Evolutionary conservation across 2,329 filamentous ascomycete genomes (phyloP).

Genomic region (Epichloe sp.): DNA sequence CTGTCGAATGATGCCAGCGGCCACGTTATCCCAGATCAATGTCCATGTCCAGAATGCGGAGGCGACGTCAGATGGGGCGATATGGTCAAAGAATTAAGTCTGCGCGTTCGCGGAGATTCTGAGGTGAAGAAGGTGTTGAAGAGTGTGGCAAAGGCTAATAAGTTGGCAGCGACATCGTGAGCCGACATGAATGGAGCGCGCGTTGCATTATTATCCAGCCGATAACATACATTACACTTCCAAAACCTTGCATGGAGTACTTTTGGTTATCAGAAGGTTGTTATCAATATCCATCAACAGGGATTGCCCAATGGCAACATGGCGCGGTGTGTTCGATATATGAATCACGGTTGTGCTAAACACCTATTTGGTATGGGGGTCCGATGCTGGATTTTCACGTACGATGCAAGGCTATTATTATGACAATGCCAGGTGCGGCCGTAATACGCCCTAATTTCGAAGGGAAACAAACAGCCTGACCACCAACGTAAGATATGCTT

Average conservation of each 20-base stretch:
- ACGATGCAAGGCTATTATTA: too few relatives aligned
- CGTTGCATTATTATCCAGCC: too few relatives aligned
- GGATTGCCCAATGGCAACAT: neutral
- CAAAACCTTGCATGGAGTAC: too few relatives aligned
- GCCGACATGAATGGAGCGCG: too few relatives aligned
- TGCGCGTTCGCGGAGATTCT: conserved; percentile 57
- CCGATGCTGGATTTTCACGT: too few relatives aligned
- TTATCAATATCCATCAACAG: neutral
- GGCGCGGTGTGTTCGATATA: too few relatives aligned
- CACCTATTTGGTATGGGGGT: neutral
- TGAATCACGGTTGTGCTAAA: too few relatives aligned
- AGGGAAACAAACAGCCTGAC: neutral
- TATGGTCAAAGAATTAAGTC: conserved; percentile 70
- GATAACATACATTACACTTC: too few relatives aligned
- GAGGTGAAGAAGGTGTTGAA: conserved; percentile 59
- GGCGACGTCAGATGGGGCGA: conserved; percentile 54
- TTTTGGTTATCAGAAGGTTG: neutral
- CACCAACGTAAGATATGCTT: neutral
- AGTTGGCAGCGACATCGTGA: neutral
- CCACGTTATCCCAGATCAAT: conserved; percentile 51
- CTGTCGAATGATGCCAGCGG: conserved; percentile 24
- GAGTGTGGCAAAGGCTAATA: conserved; percentile 23
- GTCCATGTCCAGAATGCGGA: conserved; percentile 59
- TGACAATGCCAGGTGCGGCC: too few relatives aligned
- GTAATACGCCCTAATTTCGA: too few relatives aligned